Evolutionary conservation across 345 rosid species (phyloP).

Genomic region (Fremontodendron californicum): DNA sequence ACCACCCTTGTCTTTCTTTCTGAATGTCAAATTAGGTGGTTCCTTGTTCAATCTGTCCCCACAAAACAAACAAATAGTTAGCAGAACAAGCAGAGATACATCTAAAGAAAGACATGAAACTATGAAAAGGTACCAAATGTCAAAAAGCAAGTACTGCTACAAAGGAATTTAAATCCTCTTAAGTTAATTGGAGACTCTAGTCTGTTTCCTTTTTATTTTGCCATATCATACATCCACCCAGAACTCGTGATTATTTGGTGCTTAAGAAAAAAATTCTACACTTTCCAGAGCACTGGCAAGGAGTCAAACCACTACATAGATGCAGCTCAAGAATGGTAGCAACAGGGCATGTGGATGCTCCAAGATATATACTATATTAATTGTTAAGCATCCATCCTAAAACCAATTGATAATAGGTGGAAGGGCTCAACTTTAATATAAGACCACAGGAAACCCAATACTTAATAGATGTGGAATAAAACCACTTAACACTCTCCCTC

Average conservation of each 20-base stretch:
- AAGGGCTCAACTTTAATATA: too few species aligned
- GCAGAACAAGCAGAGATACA: neutral
- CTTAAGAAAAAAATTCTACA: neutral
- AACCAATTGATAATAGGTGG: too few species aligned
- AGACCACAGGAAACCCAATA: too few species aligned
- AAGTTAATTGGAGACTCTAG: neutral
- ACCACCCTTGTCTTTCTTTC: conserved; percentile 99
- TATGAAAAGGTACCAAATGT: neutral
- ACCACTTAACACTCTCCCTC: too few species aligned
- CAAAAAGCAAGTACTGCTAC: neutral
- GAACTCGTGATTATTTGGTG: neutral
- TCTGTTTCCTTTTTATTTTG: neutral
- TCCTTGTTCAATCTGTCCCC: conserved; percentile 86
- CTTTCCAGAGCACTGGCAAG: neutral
- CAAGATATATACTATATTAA: neutral
- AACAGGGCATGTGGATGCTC: neutral
- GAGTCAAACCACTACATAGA: neutral
- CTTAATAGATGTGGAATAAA: too few species aligned
- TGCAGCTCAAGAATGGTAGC: neutral
- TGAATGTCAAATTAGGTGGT: conserved; percentile 94
- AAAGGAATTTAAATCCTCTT: neutral
- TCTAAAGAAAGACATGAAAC: neutral
- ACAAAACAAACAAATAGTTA: conserved; percentile 7
- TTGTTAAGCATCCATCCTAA: too few species aligned
- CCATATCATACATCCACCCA: neutral